phyloP scores from a whole-genome alignment of 2,329 filamentous ascomycete species.

The Ceratocystis ficicola region DNA sequence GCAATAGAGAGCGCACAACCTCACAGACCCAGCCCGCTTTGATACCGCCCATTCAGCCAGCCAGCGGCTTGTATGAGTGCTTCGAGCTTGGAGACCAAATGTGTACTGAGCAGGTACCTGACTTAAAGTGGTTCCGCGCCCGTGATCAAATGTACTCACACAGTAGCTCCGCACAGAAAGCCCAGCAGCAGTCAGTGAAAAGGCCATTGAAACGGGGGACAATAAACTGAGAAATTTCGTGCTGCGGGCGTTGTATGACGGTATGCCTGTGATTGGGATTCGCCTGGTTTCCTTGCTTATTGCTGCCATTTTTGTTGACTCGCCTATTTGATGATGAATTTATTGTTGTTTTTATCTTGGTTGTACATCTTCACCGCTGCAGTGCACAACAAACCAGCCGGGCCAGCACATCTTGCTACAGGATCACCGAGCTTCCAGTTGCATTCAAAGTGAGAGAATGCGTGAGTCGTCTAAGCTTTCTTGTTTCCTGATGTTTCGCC shows the following conservation, averaged over 20 bases:
- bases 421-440: background rate
- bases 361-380: background rate
- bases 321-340: background rate
- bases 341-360: background rate
- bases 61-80: background rate
- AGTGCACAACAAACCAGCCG: background rate
- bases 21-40: background rate
- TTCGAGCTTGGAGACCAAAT: background rate
- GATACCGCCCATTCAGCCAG: background rate
- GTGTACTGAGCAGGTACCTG: conserved; percentile 1
- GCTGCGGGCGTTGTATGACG: conserved; percentile 6
- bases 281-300: background rate
- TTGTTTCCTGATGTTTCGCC: too few relatives aligned
- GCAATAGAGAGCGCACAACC: background rate
- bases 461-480: too few relatives aligned
- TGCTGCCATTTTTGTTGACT: background rate
- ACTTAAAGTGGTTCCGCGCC: background rate
- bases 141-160: conserved; percentile 6
- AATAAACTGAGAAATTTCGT: background rate
- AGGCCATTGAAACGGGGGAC: too few relatives aligned
- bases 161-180: background rate
- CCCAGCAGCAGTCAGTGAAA: too few relatives aligned
- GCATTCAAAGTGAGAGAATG: background rate
- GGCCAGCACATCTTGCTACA: background rate
- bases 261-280: background rate